These are phyloP conservation scores for Aspergillaceae sp. DNA, from an alignment of 2,329 filamentous ascomycete genomes.

Conservation along the genomic window DNA sequence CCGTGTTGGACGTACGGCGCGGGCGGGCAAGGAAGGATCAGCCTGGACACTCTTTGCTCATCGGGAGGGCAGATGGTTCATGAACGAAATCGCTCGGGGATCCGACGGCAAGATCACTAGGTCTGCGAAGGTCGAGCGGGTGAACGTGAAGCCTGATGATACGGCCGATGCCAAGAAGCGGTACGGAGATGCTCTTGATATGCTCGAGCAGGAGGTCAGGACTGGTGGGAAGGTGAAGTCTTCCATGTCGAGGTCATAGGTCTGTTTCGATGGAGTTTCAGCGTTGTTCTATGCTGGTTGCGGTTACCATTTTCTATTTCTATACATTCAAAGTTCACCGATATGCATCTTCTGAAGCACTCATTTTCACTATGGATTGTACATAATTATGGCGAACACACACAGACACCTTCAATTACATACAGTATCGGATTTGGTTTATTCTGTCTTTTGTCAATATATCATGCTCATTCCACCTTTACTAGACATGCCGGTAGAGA, in stretches of 20 bases:
- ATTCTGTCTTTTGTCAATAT: no score
- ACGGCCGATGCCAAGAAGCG: constrained; percentile 20
- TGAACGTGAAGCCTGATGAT: constrained; percentile 23
- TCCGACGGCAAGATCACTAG: constrained; percentile 26
- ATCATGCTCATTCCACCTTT: no score
- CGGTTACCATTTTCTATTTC: no score
- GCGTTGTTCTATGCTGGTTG: no score
- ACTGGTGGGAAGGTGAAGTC: constrained; percentile 8
- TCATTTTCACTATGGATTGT: no score
- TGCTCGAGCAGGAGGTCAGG: constrained; percentile 31
- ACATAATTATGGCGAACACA: no score
- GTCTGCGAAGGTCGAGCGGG: constrained; percentile 18
- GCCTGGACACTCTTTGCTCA: constrained; percentile 84
- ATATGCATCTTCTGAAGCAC: no score
- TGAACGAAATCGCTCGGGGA: constrained; percentile 63
- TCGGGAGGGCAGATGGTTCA: constrained; percentile 84
- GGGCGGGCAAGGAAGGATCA: constrained; percentile 64
- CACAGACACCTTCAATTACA: no score
- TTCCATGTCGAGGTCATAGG: background rate
- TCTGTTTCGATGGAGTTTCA: no score
- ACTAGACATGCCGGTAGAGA: no score
- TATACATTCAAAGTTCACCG: no score
- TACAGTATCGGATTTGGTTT: no score
- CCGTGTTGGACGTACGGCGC: constrained; percentile 80
- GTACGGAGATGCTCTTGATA: constrained; percentile 28